Evolutionary conservation across 202 grass and related monocot genomes (phyloP).

Genomic region (Zizania palustris): DNA sequence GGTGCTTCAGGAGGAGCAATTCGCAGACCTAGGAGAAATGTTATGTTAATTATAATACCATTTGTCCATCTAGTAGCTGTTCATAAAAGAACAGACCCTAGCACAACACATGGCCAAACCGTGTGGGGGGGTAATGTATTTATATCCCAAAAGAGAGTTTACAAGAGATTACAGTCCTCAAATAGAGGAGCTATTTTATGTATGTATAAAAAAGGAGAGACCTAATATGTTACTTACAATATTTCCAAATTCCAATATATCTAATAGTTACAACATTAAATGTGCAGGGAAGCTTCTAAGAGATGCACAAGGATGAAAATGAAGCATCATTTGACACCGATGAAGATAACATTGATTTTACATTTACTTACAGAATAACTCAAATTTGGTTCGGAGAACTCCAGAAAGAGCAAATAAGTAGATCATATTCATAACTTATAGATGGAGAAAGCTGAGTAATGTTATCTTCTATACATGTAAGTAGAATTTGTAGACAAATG

Average conservation of each 20-base stretch:
- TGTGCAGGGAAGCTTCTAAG: constrained; percentile 18
- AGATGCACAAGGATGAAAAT: constrained; percentile 26
- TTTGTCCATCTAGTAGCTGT: constrained; percentile 12
- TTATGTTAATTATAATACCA: constrained; percentile 21
- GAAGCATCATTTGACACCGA: constrained; percentile 8
- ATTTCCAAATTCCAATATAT: no score
- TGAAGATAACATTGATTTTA: constrained; percentile 25
- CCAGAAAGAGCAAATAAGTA: constrained; percentile 23
- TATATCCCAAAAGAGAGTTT: no score
- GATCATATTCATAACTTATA: constrained; percentile 31
- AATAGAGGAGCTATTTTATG: no score
- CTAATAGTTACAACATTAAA: not conserved
- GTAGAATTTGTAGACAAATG: constrained; percentile 26
- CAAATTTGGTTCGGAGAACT: constrained; percentile 1
- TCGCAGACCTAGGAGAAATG: constrained; percentile 67
- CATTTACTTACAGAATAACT: constrained; percentile 2
- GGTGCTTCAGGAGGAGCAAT: constrained; percentile 98
- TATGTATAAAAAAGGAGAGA: no score
- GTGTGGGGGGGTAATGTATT: no score
- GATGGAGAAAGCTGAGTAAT: constrained; percentile 6
- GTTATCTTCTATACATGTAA: constrained; percentile 15
- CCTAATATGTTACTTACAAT: no score
- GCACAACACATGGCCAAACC: no score
- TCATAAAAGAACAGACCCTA: not conserved
- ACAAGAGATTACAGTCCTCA: no score